phyloP scores from a whole-genome alignment of 1,284 basidiomycete species.

The Sporisorium scitamineum region DNA sequence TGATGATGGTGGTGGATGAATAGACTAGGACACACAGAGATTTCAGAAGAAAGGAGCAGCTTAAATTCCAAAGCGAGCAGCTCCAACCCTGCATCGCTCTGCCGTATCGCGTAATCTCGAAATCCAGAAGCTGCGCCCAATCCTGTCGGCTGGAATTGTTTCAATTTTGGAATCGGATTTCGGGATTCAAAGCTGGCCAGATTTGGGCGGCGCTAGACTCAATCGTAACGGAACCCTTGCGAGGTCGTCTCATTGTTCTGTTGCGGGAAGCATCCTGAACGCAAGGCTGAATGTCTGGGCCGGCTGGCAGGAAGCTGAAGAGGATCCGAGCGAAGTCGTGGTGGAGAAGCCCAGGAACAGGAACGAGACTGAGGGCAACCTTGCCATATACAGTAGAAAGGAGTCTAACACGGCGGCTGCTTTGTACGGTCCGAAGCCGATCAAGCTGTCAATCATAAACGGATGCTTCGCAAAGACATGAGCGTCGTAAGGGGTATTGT shows the following conservation, averaged over 20 bases:
- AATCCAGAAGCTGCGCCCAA: constrained; percentile 10
- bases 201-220: neutral
- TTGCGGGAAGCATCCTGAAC: neutral
- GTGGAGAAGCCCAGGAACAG: no score
- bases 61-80: neutral
- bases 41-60: constrained; percentile 10
- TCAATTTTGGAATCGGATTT: constrained; percentile 8
- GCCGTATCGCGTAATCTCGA: constrained; percentile 42
- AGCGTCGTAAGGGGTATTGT: constrained; percentile 32
- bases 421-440: neutral
- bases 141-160: neutral
- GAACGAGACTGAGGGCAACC: no score
- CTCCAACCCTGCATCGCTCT: constrained; percentile 14
- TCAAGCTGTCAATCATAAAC: neutral
- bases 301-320: neutral
- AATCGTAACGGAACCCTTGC: neutral
- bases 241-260: no score
- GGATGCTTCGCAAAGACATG: constrained; percentile 15
- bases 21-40: neutral
- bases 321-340: no score
- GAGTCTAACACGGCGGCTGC: neutral
- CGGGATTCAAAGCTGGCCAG: constrained; percentile 7
- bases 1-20: neutral
- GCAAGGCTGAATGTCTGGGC: neutral
- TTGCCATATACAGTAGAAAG: neutral